Percentiles rank a stretch among this genome's conserved stretches.
Evolutionary conservation across 805 yeast genomes (phyloP).

Genomic region (Candida chilensis): DNA sequence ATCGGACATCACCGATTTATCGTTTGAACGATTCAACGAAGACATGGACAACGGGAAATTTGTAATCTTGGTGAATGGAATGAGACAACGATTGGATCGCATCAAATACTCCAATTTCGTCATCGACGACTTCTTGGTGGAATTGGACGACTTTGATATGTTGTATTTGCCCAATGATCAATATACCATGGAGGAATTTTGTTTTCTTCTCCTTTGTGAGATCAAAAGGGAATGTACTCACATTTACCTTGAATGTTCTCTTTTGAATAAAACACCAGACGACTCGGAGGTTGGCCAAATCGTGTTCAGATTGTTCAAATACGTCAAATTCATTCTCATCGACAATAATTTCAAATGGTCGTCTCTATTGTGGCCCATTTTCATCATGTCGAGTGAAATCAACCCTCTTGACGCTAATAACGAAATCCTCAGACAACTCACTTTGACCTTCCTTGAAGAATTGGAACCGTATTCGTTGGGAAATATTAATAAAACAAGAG

Average conservation of each 20-base stretch:
- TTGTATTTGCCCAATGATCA: constrained; percentile 2
- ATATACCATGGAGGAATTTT: constrained; percentile 10
- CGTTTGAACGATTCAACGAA: constrained; percentile 12
- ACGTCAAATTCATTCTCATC: constrained; percentile 14
- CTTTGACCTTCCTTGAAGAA: constrained; percentile 13
- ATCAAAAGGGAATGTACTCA: constrained; percentile 13
- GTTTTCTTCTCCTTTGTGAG: constrained; percentile 16
- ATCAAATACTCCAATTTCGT: constrained; percentile 1
- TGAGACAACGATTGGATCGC: constrained; percentile 7
- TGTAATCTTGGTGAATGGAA: constrained; percentile 6
- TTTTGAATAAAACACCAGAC: constrained; percentile 14
- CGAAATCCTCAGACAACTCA: constrained; percentile 15
- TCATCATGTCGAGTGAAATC: constrained; percentile 15
- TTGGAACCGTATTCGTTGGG: constrained; percentile 16
- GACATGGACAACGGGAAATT: constrained; percentile 8
- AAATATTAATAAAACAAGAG: constrained; percentile 13
- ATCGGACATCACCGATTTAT: constrained; percentile 20
- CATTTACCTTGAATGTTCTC: constrained; percentile 16
- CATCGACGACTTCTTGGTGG: neutral
- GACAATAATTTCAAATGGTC: constrained; percentile 19
- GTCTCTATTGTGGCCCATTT: constrained; percentile 19
- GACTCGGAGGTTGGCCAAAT: constrained; percentile 6
- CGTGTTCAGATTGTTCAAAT: constrained; percentile 9
- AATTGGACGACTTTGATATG: constrained; percentile 1
- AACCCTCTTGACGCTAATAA: constrained; percentile 11